These are phyloP conservation scores for Lichtheimia ornata DNA, from an alignment of 371 early-diverging fungal genomes.

Conservation along the genomic window DNA sequence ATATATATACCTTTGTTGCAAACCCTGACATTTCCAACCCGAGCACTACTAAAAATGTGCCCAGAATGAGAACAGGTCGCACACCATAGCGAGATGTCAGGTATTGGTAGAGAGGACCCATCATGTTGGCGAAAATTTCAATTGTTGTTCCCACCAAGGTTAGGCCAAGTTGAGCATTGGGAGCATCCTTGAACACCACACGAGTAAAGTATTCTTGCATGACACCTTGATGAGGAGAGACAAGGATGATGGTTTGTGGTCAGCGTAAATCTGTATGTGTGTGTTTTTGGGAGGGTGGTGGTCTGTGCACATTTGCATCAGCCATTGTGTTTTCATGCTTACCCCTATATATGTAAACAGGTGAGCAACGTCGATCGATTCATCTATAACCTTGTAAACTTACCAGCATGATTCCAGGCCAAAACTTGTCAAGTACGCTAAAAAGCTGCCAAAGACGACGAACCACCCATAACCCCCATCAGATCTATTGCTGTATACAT, in stretches of 20 bases:
- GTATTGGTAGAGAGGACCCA: slow-evolving; percentile 34
- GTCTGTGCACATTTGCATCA: too few relatives aligned
- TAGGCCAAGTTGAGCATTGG: slow-evolving; percentile 20
- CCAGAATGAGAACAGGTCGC: slow-evolving; percentile 22
- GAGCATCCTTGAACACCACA: slow-evolving; percentile 16
- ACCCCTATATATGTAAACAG: too few relatives aligned
- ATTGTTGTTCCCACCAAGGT: slow-evolving; percentile 38
- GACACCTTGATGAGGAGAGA: slow-evolving; percentile 17
- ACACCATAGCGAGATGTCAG: slow-evolving; percentile 20
- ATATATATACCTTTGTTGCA: slow-evolving; percentile 22
- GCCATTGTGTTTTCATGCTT: too few relatives aligned
- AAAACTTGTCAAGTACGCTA: slow-evolving; percentile 58
- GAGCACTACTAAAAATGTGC: slow-evolving; percentile 19
- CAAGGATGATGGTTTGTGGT: not conserved
- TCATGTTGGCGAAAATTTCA: slow-evolving; percentile 22
- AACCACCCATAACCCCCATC: slow-evolving; percentile 64
- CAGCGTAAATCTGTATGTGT: too few relatives aligned
- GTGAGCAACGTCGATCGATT: too few relatives aligned
- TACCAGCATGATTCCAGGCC: slow-evolving; percentile 45
- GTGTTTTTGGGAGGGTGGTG: too few relatives aligned
- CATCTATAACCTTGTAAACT: not conserved
- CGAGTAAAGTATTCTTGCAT: slow-evolving; percentile 29
- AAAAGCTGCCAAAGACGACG: slow-evolving; percentile 55
- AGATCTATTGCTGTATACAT: not conserved
- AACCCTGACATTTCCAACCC: slow-evolving; percentile 38